Evolutionary conservation across 768 basidiomycete species (phyloP), one percentile per base, ranked within the genome.

Genomic region (Pulveroboletus sp.): DNA sequence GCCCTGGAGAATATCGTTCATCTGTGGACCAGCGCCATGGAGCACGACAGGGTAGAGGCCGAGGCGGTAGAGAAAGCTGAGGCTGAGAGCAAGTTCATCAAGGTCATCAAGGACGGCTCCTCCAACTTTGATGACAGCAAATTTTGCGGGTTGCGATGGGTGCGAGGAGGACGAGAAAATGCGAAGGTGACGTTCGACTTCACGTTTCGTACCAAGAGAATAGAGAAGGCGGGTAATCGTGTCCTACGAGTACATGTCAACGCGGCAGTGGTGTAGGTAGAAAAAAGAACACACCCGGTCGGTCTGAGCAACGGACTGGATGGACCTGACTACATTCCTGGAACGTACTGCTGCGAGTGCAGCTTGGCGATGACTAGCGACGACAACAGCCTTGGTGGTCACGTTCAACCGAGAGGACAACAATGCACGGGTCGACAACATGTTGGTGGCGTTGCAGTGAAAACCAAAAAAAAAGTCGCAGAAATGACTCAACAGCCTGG

Each of bases 31-130:
- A 52, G 86, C 95, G 42, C 97, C 97, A 72, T 99, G 97, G 6
- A 99, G 79, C 42, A 99, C 84, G 51, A 99, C 88, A 0, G 97
- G 97, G 72, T 95, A 99, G n/a, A 99, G 80, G 4, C 97, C 97
- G 41, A 99, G 87, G 27, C 94, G 84, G 72, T 95, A 95, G 50
- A 99, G 76, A 76, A 98, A 99, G 70, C 92, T 94, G 59, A 99
- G 78, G 55, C 90, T 95, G 43, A 94, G 82, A 5, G 94, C 94
- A 40, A 99, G 84, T 56, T 97, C 94, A 54, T 97, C 88, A 44
- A 97, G 73, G 51, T 98, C 82, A 60, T 86, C 88, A 6, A 99
- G 78, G 36, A 98, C 94, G 8, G 91, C 95, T 40, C 97, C 97
- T 51, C 97, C 97, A 59, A 99, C 85, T 72, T 99, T 99, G 77